Conservation (phyloP, 225 moss, liverwort and hornwort species). For the Straminergon stramineum region DNA sequence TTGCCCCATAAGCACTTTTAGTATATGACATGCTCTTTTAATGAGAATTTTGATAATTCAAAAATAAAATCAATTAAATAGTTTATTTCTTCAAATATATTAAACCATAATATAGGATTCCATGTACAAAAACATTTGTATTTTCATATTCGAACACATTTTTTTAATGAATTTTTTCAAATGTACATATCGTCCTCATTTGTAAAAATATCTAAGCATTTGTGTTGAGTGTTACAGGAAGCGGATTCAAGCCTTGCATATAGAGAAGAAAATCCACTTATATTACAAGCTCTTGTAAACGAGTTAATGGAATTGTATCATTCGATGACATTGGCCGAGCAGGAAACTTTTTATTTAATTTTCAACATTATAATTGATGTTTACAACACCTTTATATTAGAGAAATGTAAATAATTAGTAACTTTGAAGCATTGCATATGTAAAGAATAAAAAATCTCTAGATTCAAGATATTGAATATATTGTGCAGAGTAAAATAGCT, state of each 20-base stretch:
- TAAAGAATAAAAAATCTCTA: too few relatives aligned
- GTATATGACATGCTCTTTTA: background rate
- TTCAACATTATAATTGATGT: background rate
- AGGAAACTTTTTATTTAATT: background rate
- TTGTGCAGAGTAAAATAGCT: background rate
- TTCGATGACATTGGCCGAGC: background rate
- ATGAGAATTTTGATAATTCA: background rate
- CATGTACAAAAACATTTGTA: too few relatives aligned
- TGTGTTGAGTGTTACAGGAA: background rate
- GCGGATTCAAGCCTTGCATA: background rate
- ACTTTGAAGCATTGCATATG: rapidly evolving
- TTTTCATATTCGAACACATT: rapidly evolving
- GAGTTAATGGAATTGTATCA: constrained; percentile 32
- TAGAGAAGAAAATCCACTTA: constrained; percentile 16
- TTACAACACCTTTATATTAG: rapidly evolving
- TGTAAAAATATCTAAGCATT: background rate
- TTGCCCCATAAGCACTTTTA: background rate
- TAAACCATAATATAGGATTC: rapidly evolving
- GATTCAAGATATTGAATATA: background rate
- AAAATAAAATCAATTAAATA: background rate
- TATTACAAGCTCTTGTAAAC: constrained; percentile 24
- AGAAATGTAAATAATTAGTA: background rate
- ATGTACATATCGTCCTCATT: rapidly evolving
- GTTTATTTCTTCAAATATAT: background rate
- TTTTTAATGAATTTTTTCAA: background rate